Evolutionary conservation across 768 basidiomycete species (phyloP), one percentile per base, ranked within the genome.

Genomic region (Mycena vitilis): DNA sequence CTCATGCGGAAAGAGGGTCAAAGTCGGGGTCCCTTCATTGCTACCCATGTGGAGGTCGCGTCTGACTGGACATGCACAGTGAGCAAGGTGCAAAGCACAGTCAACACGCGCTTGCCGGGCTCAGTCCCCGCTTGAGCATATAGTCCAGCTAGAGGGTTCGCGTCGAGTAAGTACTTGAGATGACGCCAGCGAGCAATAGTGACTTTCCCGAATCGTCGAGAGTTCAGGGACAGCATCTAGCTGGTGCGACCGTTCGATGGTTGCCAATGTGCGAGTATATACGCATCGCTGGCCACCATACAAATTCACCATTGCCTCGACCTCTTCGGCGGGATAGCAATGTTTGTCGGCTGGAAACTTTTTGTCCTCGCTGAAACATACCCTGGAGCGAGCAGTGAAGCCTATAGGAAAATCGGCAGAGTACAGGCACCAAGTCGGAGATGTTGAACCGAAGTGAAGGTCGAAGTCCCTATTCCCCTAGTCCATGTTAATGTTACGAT

Each of bases 1-100:
- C 58, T 68, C 66, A 45, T 69, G 63, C n/a, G 60, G 59, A 53
- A 70, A 70, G 16, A 66, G 40, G 9, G 69, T 70, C 16, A 60
- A 18, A 4, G 22, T 8, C 18, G 69, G 48, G n/a, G 57, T 45
- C 15, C 52, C 49, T 34, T 6, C 30, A 40, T 69, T 51, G 18
- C 49, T 53, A 25, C 48, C 30, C 8, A 13, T 20, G 30, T 69
- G 68, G 15, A 7, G 37, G 11, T 12, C 40, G 13, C n/a, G 9
- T 20, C 22, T 13, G 36, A 65, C 68, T 65, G 47, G 38, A 57
- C 40, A 48, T 49, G 37, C 44, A 57, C 30, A 30, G 49, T 56
- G 44, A 37, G 25, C 40, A 42, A 48, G 47, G 54, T 20, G 48
- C 2, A n/a, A 9, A 42, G 42, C 47, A 36, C 63, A 65, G 45